phyloP scores from a whole-genome alignment of 2,329 filamentous ascomycete genomes.

The Cladobotryum protrusum region DNA sequence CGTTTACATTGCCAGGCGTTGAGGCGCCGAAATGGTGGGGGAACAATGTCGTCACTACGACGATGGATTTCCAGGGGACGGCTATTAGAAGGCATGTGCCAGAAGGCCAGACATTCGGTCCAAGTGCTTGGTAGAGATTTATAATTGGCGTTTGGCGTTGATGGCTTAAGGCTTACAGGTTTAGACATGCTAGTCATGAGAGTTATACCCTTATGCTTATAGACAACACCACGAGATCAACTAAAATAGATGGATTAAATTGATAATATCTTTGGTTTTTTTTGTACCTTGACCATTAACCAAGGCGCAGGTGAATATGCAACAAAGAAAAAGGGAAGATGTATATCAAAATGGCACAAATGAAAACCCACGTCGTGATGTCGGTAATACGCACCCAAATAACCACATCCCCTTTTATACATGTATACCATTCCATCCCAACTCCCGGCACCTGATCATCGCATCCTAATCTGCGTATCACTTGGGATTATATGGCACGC shows the following conservation, averaged over 20 bases:
- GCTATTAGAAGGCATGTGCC: conserved; percentile 51
- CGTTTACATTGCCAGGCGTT: conserved; percentile 57
- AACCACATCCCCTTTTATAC: too few relatives aligned
- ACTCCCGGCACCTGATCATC: too few relatives aligned
- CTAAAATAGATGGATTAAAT: not conserved
- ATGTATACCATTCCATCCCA: too few relatives aligned
- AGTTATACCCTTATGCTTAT: too few relatives aligned
- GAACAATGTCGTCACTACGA: conserved; percentile 51
- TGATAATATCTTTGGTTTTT: not conserved
- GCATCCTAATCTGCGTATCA: too few relatives aligned
- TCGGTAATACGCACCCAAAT: too few relatives aligned
- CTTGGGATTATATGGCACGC: not conserved
- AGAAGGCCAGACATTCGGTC: conserved; percentile 56
- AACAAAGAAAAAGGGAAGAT: too few relatives aligned
- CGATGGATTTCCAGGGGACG: conserved; percentile 54
- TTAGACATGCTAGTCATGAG: too few relatives aligned
- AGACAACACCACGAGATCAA: not conserved
- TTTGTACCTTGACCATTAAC: not conserved
- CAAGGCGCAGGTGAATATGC: too few relatives aligned
- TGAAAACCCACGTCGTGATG: too few relatives aligned
- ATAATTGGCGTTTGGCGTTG: too few relatives aligned
- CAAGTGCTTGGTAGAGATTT: conserved; percentile 40
- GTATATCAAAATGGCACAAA: too few relatives aligned
- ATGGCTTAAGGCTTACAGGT: not conserved
- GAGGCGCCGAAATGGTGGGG: conserved; percentile 65